Conservation (phyloP, 1,284 basidiomycete genomes). For the Leccinum subrobustum region DNA sequence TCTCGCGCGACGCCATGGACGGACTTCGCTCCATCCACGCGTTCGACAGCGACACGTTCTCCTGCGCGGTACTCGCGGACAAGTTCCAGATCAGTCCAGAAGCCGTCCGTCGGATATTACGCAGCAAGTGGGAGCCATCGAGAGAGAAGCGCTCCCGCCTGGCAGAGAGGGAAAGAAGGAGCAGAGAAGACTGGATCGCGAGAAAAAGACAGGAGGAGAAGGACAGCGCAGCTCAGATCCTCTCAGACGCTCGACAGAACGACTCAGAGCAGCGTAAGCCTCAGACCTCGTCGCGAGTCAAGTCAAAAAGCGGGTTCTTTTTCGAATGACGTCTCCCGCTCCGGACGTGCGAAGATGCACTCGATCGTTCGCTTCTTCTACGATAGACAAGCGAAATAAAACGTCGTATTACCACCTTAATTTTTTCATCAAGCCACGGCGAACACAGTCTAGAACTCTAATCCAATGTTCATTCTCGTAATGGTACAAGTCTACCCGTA, state of each 20-base stretch:
- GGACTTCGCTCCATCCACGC: conserved; percentile 73
- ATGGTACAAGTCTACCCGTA: conserved; percentile 2
- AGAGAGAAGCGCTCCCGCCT: conserved; percentile 54
- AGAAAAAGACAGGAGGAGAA: conserved; percentile 45
- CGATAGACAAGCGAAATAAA: conserved; percentile 3
- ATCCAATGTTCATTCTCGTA: conserved; percentile 15
- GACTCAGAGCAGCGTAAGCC: conserved; percentile 18
- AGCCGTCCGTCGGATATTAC: conserved; percentile 82
- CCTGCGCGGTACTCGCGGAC: conserved; percentile 69
- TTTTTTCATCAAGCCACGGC: not conserved
- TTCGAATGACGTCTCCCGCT: conserved; percentile 36
- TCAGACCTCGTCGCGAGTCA: conserved; percentile 24
- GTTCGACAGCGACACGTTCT: conserved; percentile 69
- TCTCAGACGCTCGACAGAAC: conserved; percentile 23
- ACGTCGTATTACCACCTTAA: conserved; percentile 9
- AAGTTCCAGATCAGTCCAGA: conserved; percentile 86
- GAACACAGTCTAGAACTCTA: conserved; percentile 6
- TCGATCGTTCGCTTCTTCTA: not conserved
- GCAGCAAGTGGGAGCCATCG: conserved; percentile 75
- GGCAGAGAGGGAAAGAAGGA: conserved; percentile 56
- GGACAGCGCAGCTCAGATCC: conserved; percentile 30
- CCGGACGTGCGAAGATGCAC: not conserved
- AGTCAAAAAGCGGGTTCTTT: conserved; percentile 39
- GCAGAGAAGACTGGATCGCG: conserved; percentile 43
- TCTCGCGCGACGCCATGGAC: conserved; percentile 92